Evolutionary conservation across 78 protist species (phyloP), one percentile per base, ranked within the genome.

Genomic region (Paratrimastix pyriformis): DNA sequence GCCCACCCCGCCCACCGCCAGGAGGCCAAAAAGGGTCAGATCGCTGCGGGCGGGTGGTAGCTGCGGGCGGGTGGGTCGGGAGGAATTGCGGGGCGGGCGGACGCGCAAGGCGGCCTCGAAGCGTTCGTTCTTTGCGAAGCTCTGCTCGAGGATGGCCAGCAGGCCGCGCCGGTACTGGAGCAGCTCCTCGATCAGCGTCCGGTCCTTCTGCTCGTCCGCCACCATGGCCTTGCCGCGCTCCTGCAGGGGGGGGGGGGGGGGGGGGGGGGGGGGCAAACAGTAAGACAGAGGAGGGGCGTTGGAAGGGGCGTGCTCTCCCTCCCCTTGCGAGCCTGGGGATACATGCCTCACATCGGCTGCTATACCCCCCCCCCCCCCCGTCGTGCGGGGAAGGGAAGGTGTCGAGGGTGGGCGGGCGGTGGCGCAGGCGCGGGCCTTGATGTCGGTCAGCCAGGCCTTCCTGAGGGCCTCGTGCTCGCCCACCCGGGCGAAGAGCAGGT

Each of bases 171-270:
- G 77, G 74, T 86, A 46, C 29, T 70, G 72, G 15, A 92, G 57
- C 44, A 92, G 80, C 40, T 81, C 89, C 38, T 77, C 39, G 37
- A 91, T 80, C 38, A 89, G n/a, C 1, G 83, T 65, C 38, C 52
- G 1, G n/a, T 87, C 89, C 58, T 54, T 58, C 40, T 68, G 77
- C 38, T 39, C 43, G 60, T 88, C 86, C 33, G 4, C 0, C 42
- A 91, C 86, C 57, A 86, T 79, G 40, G 55, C 43, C 0, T 15
- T 11, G 38, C 95, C 95, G 21, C 54, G 6, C 29, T 1, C 11
- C 46, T 55, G 37, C n/a, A n/a, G n/a, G n/a, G n/a, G n/a, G n/a
- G n/a, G n/a, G n/a, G n/a, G n/a, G n/a, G n/a, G n/a, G n/a, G n/a
- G n/a, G n/a, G n/a, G n/a, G n/a, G n/a, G n/a, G n/a, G n/a, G n/a